These are phyloP conservation scores for Coprinellus aureogranulatus DNA, from an alignment of 768 basidiomycete species.

Conservation along the genomic window DNA sequence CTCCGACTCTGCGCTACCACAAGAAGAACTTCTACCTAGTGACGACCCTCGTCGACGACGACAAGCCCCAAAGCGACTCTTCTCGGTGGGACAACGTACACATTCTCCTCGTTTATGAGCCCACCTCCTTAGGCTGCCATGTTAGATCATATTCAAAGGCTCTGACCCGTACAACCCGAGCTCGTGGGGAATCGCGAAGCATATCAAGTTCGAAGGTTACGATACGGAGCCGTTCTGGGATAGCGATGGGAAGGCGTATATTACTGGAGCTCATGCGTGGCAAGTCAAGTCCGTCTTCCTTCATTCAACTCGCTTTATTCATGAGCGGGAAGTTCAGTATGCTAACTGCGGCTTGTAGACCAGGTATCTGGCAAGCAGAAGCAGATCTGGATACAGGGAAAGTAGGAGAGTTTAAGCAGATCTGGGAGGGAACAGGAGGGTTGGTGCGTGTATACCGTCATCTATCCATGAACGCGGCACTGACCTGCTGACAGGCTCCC, in stretches of 20 bases:
- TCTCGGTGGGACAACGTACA: conserved; percentile 23
- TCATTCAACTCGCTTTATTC: no score
- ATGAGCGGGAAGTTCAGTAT: background rate
- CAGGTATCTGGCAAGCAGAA: conserved; percentile 21
- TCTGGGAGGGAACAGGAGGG: conserved; percentile 26
- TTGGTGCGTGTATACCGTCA: conserved; percentile 8
- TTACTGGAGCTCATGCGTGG: conserved; percentile 25
- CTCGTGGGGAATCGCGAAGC: conserved; percentile 30
- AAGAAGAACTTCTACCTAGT: conserved; percentile 20
- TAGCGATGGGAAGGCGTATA: conserved; percentile 26
- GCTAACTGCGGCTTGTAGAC: conserved; percentile 11
- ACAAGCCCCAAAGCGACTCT: conserved; percentile 16
- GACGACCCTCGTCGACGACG: conserved; percentile 24
- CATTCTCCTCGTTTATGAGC: background rate
- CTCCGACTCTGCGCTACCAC: conserved; percentile 24
- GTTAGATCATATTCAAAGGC: conserved; percentile 19
- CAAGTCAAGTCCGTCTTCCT: conserved; percentile 15
- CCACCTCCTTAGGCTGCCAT: background rate
- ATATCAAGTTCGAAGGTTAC: conserved; percentile 32
- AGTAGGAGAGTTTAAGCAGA: conserved; percentile 15
- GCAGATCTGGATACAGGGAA: conserved; percentile 22
- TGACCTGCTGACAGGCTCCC: conserved; percentile 15
- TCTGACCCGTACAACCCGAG: conserved; percentile 17
- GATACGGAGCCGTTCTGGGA: conserved; percentile 34
- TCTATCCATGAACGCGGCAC: background rate